These are phyloP conservation scores for Hanseniaspora lachancei DNA, from an alignment of 805 yeast genomes.

Conservation along the genomic window DNA sequence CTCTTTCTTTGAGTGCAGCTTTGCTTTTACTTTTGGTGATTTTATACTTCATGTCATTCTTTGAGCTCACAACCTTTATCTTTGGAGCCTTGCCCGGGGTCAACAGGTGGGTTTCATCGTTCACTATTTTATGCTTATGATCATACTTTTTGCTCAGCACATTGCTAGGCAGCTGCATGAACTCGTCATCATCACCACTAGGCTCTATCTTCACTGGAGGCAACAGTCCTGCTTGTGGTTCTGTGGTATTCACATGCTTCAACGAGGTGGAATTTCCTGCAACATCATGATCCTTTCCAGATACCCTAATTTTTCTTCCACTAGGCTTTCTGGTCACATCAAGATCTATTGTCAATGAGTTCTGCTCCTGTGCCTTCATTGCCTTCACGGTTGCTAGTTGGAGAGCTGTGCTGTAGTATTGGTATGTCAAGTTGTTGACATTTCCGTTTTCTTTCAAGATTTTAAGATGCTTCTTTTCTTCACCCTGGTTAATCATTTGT, in stretches of 20 bases:
- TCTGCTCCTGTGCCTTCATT: neutral
- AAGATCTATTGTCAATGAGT: neutral
- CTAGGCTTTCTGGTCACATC: neutral
- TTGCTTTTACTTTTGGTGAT: neutral
- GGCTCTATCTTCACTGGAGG: conserved; percentile 2
- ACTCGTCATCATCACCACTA: neutral
- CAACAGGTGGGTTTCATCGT: conserved; percentile 8
- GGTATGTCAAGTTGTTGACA: neutral
- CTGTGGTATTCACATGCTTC: neutral
- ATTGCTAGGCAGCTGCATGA: neutral
- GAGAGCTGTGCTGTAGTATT: conserved; percentile 4
- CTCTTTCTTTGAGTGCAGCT: neutral
- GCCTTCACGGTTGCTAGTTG: neutral
- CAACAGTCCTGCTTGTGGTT: neutral
- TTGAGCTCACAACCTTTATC: conserved; percentile 17
- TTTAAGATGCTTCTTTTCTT: neutral
- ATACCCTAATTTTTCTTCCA: neutral
- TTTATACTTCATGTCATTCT: neutral
- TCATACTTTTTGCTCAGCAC: neutral
- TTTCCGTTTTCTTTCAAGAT: neutral
- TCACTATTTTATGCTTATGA: neutral
- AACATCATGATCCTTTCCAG: neutral
- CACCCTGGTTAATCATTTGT: neutral
- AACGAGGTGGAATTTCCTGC: neutral
- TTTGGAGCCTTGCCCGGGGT: conserved; percentile 20